Evolutionary conservation across 768 basidiomycete genomes (phyloP), one percentile per base, ranked within the genome.

Genomic region (Calocybe cyanea): DNA sequence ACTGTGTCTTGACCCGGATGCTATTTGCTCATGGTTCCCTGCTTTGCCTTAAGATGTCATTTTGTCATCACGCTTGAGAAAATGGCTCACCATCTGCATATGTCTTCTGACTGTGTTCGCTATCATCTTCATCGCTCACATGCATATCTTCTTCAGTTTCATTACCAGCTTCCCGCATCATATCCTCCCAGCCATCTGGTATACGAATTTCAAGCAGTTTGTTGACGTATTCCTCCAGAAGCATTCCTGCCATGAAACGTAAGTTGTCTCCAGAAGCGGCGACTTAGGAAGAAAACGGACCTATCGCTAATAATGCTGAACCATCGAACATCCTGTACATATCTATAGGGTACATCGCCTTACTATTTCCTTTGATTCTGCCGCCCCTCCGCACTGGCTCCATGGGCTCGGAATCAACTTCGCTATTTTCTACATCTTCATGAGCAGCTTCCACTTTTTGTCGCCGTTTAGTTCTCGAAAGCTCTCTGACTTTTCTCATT

Each of bases 291-390:
- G 19, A 38, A 15, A 17, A 64, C 72, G 18, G 25, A 87, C 87
- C 85, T 50, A 90, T 70, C 2, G 78, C 85, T 62, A 89, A 69
- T 35, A 89, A 70, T 3, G 85, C 83, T 8, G 83, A 81, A 3
- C 87, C 87, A 53, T 87, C 83, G 50, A 87, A 69, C 2, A 77
- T 70, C 55, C 76, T 85, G 59, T 88, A 89, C 87, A 90, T 89
- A 52, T 87, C 83, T 50, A 70, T 65, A 21, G 64, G 59, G 23
- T 67, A 38, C 21, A 36, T 43, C 28, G 45, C 60, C 48, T 43
- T 55, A 48, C 46, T 55, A 31, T 17, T 55, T 45, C 52, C 52
- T 52, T 50, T 52, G 52, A 54, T 28, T 41, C 52, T 8, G 50
- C 61, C 38, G 41, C 48, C 43, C 49, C 53, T 38, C 48, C 21